Conservation (phyloP, 2,329 filamentous ascomycete genomes). For the Aspergillus thermomutatus region DNA sequence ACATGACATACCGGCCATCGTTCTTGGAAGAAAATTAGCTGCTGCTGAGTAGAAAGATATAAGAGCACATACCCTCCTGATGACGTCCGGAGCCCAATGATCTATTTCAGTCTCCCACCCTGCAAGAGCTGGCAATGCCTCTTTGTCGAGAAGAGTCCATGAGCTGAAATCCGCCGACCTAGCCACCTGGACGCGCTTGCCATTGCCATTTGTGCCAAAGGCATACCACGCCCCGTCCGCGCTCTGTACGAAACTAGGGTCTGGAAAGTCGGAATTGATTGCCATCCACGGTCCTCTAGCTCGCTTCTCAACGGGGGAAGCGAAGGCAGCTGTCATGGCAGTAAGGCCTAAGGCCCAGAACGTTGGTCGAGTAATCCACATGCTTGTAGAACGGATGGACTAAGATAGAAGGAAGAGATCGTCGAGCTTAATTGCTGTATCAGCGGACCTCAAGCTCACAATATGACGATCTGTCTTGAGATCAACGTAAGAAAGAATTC, state of each 20-base stretch:
- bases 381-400: neutral
- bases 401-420: neutral
- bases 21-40: conserved; percentile 19
- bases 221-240: conserved; percentile 54
- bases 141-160: conserved; percentile 49
- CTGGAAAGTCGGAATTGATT: conserved; percentile 39
- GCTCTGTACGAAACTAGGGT: conserved; percentile 46
- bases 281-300: conserved; percentile 20
- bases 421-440: neutral
- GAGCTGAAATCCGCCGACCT: conserved; percentile 47
- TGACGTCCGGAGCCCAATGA: conserved; percentile 63
- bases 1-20: conserved; percentile 57
- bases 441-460: neutral
- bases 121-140: conserved; percentile 53
- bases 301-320: conserved; percentile 19
- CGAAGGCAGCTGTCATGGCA: conserved; percentile 10
- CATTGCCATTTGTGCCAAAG: conserved; percentile 54
- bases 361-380: conserved; percentile 6
- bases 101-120: conserved; percentile 54
- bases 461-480: neutral
- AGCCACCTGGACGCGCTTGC: conserved; percentile 54
- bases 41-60: neutral
- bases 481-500: neutral
- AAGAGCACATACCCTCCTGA: conserved; percentile 37
- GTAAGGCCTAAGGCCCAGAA: conserved; percentile 6